Conservation (phyloP, 179 eudicot species). For the Silene noctiflora region DNA sequence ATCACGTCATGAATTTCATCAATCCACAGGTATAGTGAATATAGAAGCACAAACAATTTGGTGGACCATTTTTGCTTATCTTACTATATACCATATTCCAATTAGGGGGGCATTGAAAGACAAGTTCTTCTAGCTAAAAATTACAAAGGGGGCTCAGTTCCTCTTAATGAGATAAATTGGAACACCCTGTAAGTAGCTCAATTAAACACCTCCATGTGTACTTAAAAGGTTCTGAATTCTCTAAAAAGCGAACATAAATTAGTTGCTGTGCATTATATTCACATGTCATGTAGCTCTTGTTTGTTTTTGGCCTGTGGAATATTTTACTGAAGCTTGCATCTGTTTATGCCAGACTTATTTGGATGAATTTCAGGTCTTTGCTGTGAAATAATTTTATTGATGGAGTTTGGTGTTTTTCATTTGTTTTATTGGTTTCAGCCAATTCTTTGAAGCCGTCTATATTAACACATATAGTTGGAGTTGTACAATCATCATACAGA, state of each 20-base stretch:
- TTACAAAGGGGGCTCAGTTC: background rate
- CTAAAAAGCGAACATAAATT: background rate
- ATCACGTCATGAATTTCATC: no score
- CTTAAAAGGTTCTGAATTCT: background rate
- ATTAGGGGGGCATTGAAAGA: background rate
- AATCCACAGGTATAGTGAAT: no score
- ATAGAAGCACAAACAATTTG: no score
- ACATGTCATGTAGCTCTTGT: background rate
- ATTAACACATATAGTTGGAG: slow-evolving; percentile 67
- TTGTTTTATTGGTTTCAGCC: slow-evolving; percentile 42
- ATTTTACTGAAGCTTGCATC: background rate
- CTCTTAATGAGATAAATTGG: background rate
- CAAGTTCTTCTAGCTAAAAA: background rate
- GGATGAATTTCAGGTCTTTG: background rate
- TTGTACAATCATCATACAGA: slow-evolving; percentile 65
- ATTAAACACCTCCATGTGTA: background rate
- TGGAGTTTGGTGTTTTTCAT: background rate
- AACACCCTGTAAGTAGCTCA: slow-evolving; percentile 1
- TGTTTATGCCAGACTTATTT: background rate
- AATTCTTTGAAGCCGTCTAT: slow-evolving; percentile 52
- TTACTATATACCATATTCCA: no score
- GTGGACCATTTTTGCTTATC: no score
- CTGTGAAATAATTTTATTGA: slow-evolving; percentile 8
- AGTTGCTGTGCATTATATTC: background rate
- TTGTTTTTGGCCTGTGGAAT: background rate